These are phyloP conservation scores for Colletotrichum shisoi DNA, from an alignment of 2,329 filamentous ascomycete genomes.

Conservation along the genomic window DNA sequence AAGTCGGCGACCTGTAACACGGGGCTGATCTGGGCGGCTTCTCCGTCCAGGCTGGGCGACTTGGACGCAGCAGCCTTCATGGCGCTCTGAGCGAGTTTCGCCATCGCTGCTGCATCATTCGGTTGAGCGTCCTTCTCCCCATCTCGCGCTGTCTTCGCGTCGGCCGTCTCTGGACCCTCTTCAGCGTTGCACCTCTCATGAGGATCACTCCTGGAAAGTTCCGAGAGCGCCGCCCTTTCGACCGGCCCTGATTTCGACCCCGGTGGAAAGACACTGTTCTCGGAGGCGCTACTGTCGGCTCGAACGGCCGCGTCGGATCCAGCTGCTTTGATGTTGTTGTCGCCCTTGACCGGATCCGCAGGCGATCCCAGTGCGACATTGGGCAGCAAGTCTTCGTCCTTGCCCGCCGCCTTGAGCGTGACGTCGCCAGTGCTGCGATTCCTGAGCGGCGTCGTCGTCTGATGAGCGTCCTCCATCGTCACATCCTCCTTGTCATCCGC, in stretches of 20 bases:
- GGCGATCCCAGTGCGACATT: constrained; percentile 21
- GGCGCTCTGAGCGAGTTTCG: constrained; percentile 8
- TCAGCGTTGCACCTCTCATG: not conserved
- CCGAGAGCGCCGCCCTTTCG: not conserved
- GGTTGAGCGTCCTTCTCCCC: not conserved
- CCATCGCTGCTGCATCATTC: not conserved
- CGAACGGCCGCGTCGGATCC: not conserved
- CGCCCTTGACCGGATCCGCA: not conserved
- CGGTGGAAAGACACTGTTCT: not conserved
- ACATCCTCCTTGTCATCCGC: constrained; percentile 8
- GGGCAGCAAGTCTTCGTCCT: not conserved
- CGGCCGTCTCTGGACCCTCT: not conserved
- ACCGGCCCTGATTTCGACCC: not conserved
- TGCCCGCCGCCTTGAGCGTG: not conserved
- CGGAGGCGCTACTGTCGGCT: not conserved
- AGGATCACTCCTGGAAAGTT: not conserved
- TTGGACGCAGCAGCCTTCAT: constrained; percentile 17
- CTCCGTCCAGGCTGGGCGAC: constrained; percentile 13
- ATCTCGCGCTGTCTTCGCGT: not conserved
- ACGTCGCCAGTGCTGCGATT: not conserved
- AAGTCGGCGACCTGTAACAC: constrained; percentile 27
- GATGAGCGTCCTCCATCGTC: constrained; percentile 16
- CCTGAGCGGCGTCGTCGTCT: constrained; percentile 15
- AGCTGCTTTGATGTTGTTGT: not conserved
- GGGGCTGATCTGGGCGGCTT: constrained; percentile 16